Evolutionary conservation across 116 monocot genomes (phyloP).

Genomic region (Posidonia oceanica): DNA sequence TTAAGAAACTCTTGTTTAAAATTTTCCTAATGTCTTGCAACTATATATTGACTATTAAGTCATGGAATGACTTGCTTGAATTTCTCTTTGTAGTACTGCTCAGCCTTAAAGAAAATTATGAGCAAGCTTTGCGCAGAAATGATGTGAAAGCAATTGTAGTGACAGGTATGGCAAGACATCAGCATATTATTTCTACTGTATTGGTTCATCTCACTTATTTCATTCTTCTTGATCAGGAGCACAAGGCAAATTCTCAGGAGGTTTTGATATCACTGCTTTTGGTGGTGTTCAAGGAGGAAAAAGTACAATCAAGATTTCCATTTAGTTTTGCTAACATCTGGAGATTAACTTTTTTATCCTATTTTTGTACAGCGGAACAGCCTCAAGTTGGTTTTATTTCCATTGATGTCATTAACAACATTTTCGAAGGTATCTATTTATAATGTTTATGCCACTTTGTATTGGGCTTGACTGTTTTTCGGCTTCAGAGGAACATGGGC

Average conservation of each 20-base stretch:
- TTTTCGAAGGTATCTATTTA: constrained; percentile 58
- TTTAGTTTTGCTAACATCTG: background rate
- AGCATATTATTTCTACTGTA: background rate
- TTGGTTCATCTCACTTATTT: background rate
- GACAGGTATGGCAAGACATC: constrained; percentile 34
- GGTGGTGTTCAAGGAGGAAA: constrained; percentile 49
- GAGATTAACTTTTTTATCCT: constrained; percentile 1
- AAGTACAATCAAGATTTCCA: constrained; percentile 21
- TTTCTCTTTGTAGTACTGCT: constrained; percentile 30
- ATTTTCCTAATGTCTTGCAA: too few relatives aligned
- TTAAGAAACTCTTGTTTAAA: too few relatives aligned
- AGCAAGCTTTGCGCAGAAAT: constrained; percentile 60
- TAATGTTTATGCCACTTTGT: background rate
- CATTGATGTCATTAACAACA: constrained; percentile 79
- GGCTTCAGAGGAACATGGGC: background rate
- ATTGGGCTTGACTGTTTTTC: background rate
- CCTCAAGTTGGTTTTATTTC: constrained; percentile 66
- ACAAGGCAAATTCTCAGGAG: constrained; percentile 79
- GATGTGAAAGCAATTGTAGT: constrained; percentile 95
- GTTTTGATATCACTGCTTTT: constrained; percentile 85
- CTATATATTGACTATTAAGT: too few relatives aligned
- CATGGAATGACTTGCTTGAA: background rate
- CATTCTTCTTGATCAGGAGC: constrained; percentile 34
- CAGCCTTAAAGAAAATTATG: constrained; percentile 73
- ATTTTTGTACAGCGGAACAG: constrained; percentile 31